Conservation (phyloP, 768 basidiomycete genomes). For the Trichaptum fuscoviolaceum region DNA sequence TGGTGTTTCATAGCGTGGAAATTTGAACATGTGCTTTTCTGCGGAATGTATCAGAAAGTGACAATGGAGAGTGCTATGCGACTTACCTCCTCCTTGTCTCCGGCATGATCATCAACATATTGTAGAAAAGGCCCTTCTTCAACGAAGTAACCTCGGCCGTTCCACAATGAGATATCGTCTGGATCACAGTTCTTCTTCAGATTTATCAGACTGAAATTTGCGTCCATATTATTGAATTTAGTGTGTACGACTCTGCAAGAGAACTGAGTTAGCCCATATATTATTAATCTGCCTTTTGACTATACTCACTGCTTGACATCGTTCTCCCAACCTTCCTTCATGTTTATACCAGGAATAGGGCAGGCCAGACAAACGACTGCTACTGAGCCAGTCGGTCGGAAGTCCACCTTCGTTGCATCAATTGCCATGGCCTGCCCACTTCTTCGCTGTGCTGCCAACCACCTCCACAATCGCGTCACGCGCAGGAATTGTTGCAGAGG, state of each 20-base stretch:
- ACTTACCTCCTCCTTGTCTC: neutral
- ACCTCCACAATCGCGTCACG: neutral
- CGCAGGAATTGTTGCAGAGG: neutral
- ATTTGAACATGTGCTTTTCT: conserved; percentile 1
- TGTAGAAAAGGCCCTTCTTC: neutral
- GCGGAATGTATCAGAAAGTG: neutral
- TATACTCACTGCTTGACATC: neutral
- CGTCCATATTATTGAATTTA: neutral
- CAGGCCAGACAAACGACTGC: neutral
- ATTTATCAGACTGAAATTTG: neutral
- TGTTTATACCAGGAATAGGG: neutral
- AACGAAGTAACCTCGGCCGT: neutral
- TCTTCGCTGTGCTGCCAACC: neutral
- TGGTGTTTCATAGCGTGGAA: neutral
- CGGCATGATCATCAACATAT: neutral
- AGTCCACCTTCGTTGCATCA: neutral
- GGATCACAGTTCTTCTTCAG: neutral
- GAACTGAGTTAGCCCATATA: neutral
- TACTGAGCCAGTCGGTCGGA: neutral
- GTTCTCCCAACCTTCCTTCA: neutral
- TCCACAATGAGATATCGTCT: neutral
- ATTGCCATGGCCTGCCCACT: neutral
- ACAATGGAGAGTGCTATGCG: neutral
- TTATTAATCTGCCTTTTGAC: neutral
- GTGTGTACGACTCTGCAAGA: neutral